Percentiles rank a stretch among this genome's conserved stretches.
phyloP scores from a whole-genome alignment of 169 alveolate genomes.

The Eimeria tenella region DNA sequence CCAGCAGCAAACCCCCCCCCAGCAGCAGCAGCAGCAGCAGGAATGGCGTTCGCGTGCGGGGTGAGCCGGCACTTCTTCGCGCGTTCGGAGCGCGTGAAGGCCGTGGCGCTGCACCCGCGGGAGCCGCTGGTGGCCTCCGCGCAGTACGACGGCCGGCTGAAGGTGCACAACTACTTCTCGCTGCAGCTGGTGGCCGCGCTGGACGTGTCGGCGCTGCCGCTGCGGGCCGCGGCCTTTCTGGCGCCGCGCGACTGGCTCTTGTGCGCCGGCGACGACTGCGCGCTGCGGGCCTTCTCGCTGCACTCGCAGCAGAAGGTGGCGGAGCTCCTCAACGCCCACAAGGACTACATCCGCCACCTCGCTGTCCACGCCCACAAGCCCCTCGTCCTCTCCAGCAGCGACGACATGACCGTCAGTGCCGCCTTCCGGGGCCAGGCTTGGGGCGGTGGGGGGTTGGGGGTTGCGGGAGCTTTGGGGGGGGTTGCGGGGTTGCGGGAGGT shows the following conservation, averaged over 20 bases:
- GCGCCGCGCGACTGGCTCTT: slow-evolving; percentile 74
- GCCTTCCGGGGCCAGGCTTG: too few relatives aligned
- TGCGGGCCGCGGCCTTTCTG: slow-evolving; percentile 55
- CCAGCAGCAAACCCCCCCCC: not conserved
- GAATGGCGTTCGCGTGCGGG: slow-evolving; percentile 85
- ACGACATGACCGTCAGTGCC: slow-evolving; percentile 94
- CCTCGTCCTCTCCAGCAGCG: slow-evolving; percentile 96
- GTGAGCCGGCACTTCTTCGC: slow-evolving; percentile 95
- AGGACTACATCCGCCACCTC: slow-evolving; percentile 97
- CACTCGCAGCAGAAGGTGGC: slow-evolving; percentile 97
- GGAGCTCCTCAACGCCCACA: slow-evolving; percentile 96
- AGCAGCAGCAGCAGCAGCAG: slow-evolving; percentile 54
- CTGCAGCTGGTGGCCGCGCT: slow-evolving; percentile 95
- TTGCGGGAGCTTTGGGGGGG: not conserved
- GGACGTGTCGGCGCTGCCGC: slow-evolving; percentile 90
- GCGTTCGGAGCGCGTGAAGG: slow-evolving; percentile 96
- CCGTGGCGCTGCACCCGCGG: slow-evolving; percentile 97
- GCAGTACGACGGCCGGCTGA: slow-evolving; percentile 94
- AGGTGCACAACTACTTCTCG: slow-evolving; percentile 90
- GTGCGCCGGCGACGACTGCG: slow-evolving; percentile 96
- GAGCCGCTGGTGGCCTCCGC: slow-evolving; percentile 98
- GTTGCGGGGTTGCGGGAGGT: not conserved
- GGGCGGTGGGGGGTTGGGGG: not conserved
- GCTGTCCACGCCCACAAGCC: slow-evolving; percentile 98
- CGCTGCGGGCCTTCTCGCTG: slow-evolving; percentile 96